Evolutionary conservation across 1,139 yeast species (phyloP).

Genomic region (Geotrichum citri-aurantii): DNA sequence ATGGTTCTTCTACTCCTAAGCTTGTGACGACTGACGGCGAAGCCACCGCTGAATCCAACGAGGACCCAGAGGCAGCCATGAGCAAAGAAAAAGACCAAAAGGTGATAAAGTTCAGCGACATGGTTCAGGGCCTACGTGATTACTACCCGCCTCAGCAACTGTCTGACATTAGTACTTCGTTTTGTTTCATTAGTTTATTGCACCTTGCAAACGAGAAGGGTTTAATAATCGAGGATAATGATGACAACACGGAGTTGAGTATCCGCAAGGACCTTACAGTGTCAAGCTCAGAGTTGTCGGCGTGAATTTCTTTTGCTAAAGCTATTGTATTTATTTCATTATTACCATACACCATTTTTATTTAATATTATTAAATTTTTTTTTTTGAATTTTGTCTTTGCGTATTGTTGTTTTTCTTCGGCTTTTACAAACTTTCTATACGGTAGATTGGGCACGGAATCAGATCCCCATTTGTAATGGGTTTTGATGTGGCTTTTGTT

Average conservation of each 20-base stretch:
- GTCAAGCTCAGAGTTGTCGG: constrained; percentile 15
- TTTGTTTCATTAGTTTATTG: constrained; percentile 75
- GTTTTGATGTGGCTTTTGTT: too few relatives aligned
- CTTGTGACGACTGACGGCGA: constrained; percentile 20
- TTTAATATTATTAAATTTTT: too few relatives aligned
- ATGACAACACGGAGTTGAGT: constrained; percentile 51
- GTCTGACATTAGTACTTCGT: constrained; percentile 74
- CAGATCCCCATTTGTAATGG: too few relatives aligned
- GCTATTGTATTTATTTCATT: neutral
- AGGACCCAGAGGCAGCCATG: neutral
- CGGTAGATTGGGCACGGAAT: too few relatives aligned
- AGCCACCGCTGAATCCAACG: neutral
- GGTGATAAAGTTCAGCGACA: constrained; percentile 39
- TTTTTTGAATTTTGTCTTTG: too few relatives aligned
- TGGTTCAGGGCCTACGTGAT: constrained; percentile 38
- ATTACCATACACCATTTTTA: too few relatives aligned
- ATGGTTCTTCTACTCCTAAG: neutral
- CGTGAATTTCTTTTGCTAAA: constrained; percentile 4
- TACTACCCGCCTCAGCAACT: constrained; percentile 36
- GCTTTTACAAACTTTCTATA: too few relatives aligned
- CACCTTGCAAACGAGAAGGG: constrained; percentile 92
- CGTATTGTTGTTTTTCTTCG: too few relatives aligned
- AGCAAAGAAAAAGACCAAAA: neutral
- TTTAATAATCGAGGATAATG: constrained; percentile 53
- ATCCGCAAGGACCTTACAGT: constrained; percentile 36